These are phyloP conservation scores for Urtica urens DNA, from an alignment of 306 rosid species.

Conservation along the genomic window DNA sequence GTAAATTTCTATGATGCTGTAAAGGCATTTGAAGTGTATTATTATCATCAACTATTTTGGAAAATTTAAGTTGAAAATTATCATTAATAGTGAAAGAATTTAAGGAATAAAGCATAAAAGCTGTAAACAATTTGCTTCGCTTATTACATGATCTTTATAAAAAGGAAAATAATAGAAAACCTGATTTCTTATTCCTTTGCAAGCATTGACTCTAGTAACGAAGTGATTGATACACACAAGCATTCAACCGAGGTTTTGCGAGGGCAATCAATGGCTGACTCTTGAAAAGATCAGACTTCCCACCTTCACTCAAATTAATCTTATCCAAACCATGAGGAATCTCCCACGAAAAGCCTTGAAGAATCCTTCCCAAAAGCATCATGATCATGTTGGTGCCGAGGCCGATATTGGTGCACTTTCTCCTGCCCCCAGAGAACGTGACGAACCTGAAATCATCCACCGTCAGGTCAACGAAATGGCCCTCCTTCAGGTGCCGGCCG, in stretches of 20 bases:
- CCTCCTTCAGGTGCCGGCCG: slow-evolving; percentile 12
- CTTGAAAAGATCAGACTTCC: neutral
- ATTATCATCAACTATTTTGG: too few species aligned
- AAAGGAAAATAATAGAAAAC: too few species aligned
- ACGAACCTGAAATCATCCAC: slow-evolving; percentile 18
- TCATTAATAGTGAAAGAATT: too few species aligned
- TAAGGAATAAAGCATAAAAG: too few species aligned
- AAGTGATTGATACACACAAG: slow-evolving; percentile 1
- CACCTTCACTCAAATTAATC: slow-evolving; percentile 13
- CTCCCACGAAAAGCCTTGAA: slow-evolving; percentile 35
- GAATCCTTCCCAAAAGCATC: slow-evolving; percentile 29
- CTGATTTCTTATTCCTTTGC: too few species aligned
- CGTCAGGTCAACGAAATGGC: slow-evolving; percentile 1
- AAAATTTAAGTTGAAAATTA: too few species aligned
- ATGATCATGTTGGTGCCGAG: slow-evolving; percentile 31
- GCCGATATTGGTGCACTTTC: slow-evolving; percentile 22
- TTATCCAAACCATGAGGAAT: slow-evolving; percentile 7
- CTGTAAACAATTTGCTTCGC: too few species aligned
- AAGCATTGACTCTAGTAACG: too few species aligned
- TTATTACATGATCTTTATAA: too few species aligned
- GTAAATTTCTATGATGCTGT: too few species aligned
- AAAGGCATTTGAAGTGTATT: too few species aligned
- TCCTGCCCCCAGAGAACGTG: slow-evolving; percentile 26
- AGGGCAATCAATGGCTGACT: neutral
- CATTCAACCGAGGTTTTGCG: slow-evolving; percentile 12